Conservation (phyloP, 306 rosid genomes). For the Citrullus amarus region DNA sequence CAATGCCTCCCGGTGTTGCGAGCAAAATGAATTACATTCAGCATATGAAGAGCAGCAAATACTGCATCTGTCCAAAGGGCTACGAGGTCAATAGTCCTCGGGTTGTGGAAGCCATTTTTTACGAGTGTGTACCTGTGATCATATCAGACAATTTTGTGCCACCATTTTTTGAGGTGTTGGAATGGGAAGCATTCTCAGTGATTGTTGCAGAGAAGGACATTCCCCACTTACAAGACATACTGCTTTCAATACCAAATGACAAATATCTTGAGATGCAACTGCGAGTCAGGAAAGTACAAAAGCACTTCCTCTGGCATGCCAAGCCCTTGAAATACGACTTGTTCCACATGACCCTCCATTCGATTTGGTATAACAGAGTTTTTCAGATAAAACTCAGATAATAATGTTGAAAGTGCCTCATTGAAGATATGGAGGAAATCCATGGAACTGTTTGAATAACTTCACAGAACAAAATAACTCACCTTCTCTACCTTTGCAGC, state of each 20-base stretch:
- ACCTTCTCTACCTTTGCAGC: background rate
- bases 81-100: conserved; percentile 91
- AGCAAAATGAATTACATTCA: conserved; percentile 80
- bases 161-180: conserved; percentile 76
- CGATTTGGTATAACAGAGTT: conserved; percentile 87
- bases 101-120: conserved; percentile 76
- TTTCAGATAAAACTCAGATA: conserved; percentile 57
- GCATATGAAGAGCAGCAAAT: conserved; percentile 84
- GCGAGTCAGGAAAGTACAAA: conserved; percentile 71
- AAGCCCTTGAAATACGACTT: conserved; percentile 77
- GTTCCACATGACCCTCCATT: conserved; percentile 92
- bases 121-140: conserved; percentile 92
- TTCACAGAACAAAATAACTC: background rate
- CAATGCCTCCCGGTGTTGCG: conserved; percentile 69
- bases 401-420: background rate
- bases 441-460: background rate
- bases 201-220: conserved; percentile 77
- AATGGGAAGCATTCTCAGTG: conserved; percentile 80
- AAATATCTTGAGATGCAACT: conserved; percentile 70
- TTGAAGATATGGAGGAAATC: background rate
- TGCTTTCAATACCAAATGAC: conserved; percentile 51
- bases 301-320: conserved; percentile 82
- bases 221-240: conserved; percentile 58
- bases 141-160: conserved; percentile 96
- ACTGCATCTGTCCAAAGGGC: conserved; percentile 93